Evolutionary conservation across 768 basidiomycete species (phyloP), one percentile per base, ranked within the genome.

Genomic region (Mycena amicta): DNA sequence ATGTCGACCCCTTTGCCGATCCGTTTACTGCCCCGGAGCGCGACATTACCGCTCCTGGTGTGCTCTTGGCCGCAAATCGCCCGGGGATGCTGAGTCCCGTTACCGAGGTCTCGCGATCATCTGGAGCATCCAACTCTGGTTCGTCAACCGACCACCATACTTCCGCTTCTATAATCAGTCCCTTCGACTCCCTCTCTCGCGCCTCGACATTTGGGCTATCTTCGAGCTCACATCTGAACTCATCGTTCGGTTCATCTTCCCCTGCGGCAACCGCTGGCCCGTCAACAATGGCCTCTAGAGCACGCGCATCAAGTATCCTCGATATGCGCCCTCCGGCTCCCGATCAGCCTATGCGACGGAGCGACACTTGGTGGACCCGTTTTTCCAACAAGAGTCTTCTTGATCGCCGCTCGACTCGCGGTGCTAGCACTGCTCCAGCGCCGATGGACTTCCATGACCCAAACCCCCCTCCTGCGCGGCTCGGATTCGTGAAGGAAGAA

Each of bases 321-420:
- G 62, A 64, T 50, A 76, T 65, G 72, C 79, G 41, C 59, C 72
- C 61, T 60, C 62, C 77, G 16, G 72, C 76, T 3, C 75, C 75
- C 30, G 75, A 71, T 23, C 76, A 77, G 41, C 77, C 82, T 1
- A 77, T 92, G 46, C 82, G 83, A 43, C 79, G 90, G 5, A 87
- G 83, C 40, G 84, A 90, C 67, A 85, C 80, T 12, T 92, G 92
- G 89, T 95, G 92, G 88, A 72, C 79, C 8, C 85, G 89, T 2
- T 86, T 95, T 66, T 77, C 89, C 15, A 83, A 82, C 54, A 82
- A 85, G 18, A 81, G 84, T 30, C 75, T 90, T 50, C 77, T 89
- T 26, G 89, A 90, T 61, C 80, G 85, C 39, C 76, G 78, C 25
- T 59, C 72, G 12, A 84, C 79, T 64, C 56, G 76, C 77, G 54